Base-by-base conservation (phyloP, 768 basidiomycete genomes). In the Megacollybia marginata region DNA sequence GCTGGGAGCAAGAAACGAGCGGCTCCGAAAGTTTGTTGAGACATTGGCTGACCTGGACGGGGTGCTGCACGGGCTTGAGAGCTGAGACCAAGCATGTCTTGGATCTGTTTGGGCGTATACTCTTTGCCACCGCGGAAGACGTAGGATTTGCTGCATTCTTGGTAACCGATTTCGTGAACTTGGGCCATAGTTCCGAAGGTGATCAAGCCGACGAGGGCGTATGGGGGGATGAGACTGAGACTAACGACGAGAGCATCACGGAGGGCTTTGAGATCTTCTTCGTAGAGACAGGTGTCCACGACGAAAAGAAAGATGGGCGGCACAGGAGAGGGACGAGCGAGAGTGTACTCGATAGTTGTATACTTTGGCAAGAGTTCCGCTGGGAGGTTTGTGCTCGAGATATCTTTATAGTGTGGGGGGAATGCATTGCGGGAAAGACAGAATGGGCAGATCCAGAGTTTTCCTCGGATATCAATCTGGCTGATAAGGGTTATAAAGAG, bases 341-440 rank as follows among this genome's bases (percentile, higher is more conserved):
- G 86, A n/a, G 95, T 98, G 72, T 99, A 99, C 70, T 99, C 96
- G 69, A 99, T 96, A 8, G 96, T 99, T 32, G 96, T 98, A 75
- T 97, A 98, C 69, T 96, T 94, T 62, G 95, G 93, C 35, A 98
- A 69, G 31, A 99, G 79, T 65, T 99, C 96, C 12, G 93, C 88
- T 46, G 96, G 96, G 16, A 98, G 79, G 68, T 98, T 98, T 56
- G 89, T 94, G 68, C 87, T 88, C 44, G 93, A 92, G 56, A 99
- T 95, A 64, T 98, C 95, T 70, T 96, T 95, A 78, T 99, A 99
- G 66, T 99, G 95, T 0, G 91, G 89, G 5, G 96, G 96, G 72
- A 99, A 97, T 2, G 94, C 82, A 65, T 98, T 99, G 52, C 96
- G 86, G 33, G 89, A 85, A 47, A 99, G 76, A 70, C 96, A 99